Conservation (phyloP, 768 basidiomycete genomes). For the Kwoniella bestiolae region DNA sequence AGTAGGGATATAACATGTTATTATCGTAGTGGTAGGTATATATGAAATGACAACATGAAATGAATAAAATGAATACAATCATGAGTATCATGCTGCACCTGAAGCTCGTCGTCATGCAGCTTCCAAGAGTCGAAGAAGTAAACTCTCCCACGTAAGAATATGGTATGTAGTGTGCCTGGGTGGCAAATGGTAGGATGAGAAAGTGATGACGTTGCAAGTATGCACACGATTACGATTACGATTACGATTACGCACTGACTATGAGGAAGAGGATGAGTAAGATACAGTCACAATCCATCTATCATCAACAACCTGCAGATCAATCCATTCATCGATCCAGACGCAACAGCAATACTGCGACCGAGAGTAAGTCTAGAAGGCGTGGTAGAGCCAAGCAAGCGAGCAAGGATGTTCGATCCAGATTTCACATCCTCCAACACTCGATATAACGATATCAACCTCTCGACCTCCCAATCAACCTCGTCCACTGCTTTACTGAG, state of each 20-base stretch:
- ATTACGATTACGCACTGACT: not conserved
- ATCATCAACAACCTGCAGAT: not conserved
- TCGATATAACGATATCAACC: slow-evolving; percentile 42
- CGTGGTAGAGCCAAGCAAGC: not conserved
- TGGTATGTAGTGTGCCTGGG: not conserved
- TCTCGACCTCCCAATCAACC: slow-evolving; percentile 50
- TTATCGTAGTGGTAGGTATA: not conserved
- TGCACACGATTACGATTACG: not conserved
- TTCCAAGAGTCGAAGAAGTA: too few species aligned
- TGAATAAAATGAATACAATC: not conserved
- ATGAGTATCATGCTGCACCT: too few species aligned
- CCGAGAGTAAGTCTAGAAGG: too few species aligned
- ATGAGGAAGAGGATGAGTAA: not conserved
- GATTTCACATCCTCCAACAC: slow-evolving; percentile 13
- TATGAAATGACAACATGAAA: not conserved
- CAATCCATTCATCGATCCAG: not conserved
- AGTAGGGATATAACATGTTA: not conserved
- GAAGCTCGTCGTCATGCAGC: too few species aligned
- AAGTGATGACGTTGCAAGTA: slow-evolving; percentile 12
- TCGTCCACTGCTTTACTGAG: slow-evolving; percentile 43
- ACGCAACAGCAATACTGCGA: not conserved
- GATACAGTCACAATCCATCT: not conserved
- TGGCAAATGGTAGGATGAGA: not conserved
- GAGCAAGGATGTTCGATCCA: slow-evolving; percentile 17
- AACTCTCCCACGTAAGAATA: too few species aligned